A percentile compares a stretch with the other conserved stretches of the same genome.
Evolutionary conservation across 2,329 filamentous ascomycete genomes (phyloP).

Genomic region (Scolecobasidium constrictum): DNA sequence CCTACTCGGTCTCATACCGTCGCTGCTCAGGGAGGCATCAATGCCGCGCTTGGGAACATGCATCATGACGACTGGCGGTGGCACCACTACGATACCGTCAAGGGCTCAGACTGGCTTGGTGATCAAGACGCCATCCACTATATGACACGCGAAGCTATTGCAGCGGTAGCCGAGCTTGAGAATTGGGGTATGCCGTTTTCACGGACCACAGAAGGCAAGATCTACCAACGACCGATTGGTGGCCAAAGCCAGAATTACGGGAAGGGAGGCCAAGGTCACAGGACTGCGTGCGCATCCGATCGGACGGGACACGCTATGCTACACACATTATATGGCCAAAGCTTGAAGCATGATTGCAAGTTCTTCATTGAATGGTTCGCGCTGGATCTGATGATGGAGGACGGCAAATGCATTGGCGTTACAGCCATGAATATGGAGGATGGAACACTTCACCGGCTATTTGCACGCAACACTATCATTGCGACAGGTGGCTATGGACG

Average conservation of each 20-base stretch:
- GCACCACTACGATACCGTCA: conserved; percentile 51
- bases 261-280: conserved; percentile 37
- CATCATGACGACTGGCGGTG: conserved; percentile 46
- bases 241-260: conserved; percentile 37
- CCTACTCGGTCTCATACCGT: conserved; percentile 42
- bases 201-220: conserved; percentile 32
- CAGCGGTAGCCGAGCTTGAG: conserved; percentile 44
- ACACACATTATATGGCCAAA: conserved; percentile 40
- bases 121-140: conserved; percentile 51
- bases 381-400: conserved; percentile 39
- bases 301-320: conserved; percentile 39
- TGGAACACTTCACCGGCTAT: conserved; percentile 36
- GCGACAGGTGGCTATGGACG: conserved; percentile 39
- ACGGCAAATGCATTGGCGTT: conserved; percentile 36
- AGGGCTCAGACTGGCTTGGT: conserved; percentile 48
- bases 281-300: conserved; percentile 36
- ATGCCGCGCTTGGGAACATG: conserved; percentile 47
- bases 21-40: conserved; percentile 56
- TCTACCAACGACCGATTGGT: conserved; percentile 38
- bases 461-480: conserved; percentile 37
- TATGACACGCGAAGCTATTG: conserved; percentile 45
- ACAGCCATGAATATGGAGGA: conserved; percentile 38
- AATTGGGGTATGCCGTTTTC: conserved; percentile 46
- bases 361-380: conserved; percentile 42
- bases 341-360: conserved; percentile 35